Evolutionary conservation across 768 basidiomycete genomes (phyloP), one percentile per base, ranked within the genome.

Genomic region (Suillus luteus): DNA sequence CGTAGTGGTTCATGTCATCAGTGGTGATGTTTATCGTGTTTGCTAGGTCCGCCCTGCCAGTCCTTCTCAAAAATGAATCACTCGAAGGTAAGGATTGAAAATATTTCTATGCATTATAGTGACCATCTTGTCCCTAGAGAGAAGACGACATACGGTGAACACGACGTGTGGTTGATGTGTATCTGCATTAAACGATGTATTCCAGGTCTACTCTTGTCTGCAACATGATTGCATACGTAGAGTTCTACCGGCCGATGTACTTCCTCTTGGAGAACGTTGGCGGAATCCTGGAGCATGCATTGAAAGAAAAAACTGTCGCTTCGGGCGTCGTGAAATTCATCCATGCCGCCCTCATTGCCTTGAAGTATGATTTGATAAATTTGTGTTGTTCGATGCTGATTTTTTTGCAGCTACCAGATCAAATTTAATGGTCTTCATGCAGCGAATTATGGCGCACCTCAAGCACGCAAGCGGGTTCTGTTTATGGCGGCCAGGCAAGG

Each of bases 251-350:
- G 51, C 88, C 89, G 0, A 72, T 75, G 27, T 90, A 85, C 65
- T 83, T 92, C 63, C 80, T 92, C 0, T 76, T 93, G 24, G 91
- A 93, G 70, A 93, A 93, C 73, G 91, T 93, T 2, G 71, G 71
- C 11, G 91, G 91, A 0, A 72, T 92, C 8, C 70, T 91, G 1
- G 73, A 73, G 35, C 82, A 85, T 72, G 80, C 76, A 0, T 78
- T 90, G 9, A 77, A 68, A 70, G 76, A 55, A 75, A 80, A 63
- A 10, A 69, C 68, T 0, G 80, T 91, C 33, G 71, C 82, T 64
- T 80, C 75, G 67, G 89, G 86, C 0, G 82, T 88, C 46, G 81
- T 89, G 51, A 93, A 93, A 70, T 85, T 90, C 62, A 83, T 92
- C 27, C 69, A 83, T 40, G 81, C 87, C 0, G 76, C 84, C 0